A percentile compares a stretch with the other conserved stretches of the same genome.
Conservation (phyloP, 2,329 filamentous ascomycete genomes). For the Colletotrichum simmondsii region DNA sequence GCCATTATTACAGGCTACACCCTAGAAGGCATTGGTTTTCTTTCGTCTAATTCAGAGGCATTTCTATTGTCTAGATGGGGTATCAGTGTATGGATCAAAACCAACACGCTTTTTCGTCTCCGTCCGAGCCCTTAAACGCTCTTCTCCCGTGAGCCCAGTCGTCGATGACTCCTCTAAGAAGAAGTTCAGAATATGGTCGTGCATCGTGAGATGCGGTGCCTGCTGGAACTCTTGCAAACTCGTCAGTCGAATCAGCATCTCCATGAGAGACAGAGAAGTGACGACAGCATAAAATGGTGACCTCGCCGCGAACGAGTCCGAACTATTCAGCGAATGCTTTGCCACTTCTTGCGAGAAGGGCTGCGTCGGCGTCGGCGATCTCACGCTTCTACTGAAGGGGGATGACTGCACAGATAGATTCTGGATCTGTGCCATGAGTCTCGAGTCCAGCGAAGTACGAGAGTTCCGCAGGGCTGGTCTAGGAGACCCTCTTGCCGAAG, state of each 20-base stretch:
- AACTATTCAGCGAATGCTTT: constrained; percentile 28
- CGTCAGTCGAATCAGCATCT: constrained; percentile 87
- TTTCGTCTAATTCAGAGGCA: not conserved
- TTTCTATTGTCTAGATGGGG: constrained; percentile 32
- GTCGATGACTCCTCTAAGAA: constrained; percentile 76
- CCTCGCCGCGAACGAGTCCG: constrained; percentile 48
- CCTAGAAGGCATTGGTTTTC: not conserved
- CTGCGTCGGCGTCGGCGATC: not conserved
- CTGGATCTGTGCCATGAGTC: constrained; percentile 53
- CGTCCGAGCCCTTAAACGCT: constrained; percentile 53
- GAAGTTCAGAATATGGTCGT: constrained; percentile 88
- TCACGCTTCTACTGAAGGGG: constrained; percentile 13
- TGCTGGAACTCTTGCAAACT: constrained; percentile 94
- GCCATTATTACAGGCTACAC: not conserved
- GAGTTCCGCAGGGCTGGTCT: constrained; percentile 21
- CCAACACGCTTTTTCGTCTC: constrained; percentile 62
- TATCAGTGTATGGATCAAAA: constrained; percentile 67
- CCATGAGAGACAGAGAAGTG: constrained; percentile 78
- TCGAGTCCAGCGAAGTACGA: constrained; percentile 48
- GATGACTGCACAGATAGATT: constrained; percentile 48
- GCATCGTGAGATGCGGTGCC: constrained; percentile 86
- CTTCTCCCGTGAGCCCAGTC: constrained; percentile 59
- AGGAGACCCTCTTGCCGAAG: constrained; percentile 8
- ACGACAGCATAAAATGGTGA: constrained; percentile 64
- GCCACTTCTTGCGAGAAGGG: constrained; percentile 17